These are phyloP conservation scores for Starmerella sirachaensis DNA, from an alignment of 805 yeast genomes.

Conservation along the genomic window DNA sequence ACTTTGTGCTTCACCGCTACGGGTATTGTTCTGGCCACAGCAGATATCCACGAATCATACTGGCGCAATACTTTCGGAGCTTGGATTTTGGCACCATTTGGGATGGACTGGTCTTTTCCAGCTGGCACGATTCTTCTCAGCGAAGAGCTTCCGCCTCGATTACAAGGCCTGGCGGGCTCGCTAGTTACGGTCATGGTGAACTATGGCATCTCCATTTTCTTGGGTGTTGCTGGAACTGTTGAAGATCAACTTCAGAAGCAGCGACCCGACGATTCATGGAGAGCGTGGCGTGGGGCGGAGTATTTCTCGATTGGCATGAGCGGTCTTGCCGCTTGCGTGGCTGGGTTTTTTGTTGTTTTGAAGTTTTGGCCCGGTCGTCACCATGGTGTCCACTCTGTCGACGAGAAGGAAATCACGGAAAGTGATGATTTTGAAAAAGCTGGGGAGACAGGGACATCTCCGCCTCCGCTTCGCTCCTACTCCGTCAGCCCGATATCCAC, in stretches of 20 bases:
- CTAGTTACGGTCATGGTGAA: conserved; percentile 56
- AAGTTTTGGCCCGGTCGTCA: too few species aligned
- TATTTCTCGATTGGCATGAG: conserved; percentile 14
- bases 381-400: too few species aligned
- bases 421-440: too few species aligned
- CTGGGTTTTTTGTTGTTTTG: neutral
- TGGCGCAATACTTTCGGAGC: conserved; percentile 47
- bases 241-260: conserved; percentile 9
- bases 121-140: conserved; percentile 54
- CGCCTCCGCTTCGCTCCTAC: too few species aligned
- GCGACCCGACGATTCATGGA: conserved; percentile 2
- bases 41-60: conserved; percentile 46
- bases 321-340: neutral
- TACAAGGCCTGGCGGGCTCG: conserved; percentile 72
- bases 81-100: conserved; percentile 47
- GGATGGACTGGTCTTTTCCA: conserved; percentile 69
- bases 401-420: too few species aligned
- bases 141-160: conserved; percentile 44
- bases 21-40: conserved; percentile 8
- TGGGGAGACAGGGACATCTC: too few species aligned
- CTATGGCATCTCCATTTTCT: conserved; percentile 54
- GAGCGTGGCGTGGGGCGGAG: conserved; percentile 4
- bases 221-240: conserved; percentile 47
- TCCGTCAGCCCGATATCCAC: too few species aligned
- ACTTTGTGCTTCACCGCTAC: conserved; percentile 38